Base-by-base conservation (phyloP, 164 flowering plant genomes). In the Berberis thunbergii region DNA sequence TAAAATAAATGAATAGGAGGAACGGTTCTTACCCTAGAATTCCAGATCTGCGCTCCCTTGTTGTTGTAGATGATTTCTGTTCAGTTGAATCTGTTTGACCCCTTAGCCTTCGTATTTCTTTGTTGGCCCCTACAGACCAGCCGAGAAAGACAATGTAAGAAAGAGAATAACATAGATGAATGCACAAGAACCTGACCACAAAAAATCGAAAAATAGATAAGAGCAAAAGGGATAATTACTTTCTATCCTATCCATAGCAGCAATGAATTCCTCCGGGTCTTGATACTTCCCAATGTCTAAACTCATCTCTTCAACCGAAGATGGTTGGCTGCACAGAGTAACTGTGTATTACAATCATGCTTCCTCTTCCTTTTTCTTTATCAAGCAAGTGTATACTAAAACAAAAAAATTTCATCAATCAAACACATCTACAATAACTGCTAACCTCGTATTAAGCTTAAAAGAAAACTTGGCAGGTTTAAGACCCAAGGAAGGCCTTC, bases 191-290 rank as follows among this genome's bases (percentile, higher is more conserved):
- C 57, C 38, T 39, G 10, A 61, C 4, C 6, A n/a, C 26, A 8
- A 40, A 10, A n/a, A 39, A 43, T 39, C 6, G 39, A 62, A 58
- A 43, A 54, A n/a, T n/a, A 38, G 42, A 7, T 50, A 40, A 8
- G 8, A 10, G 62, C 45, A 45, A 13, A 11, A 50, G 56, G 49
- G 42, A 50, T 49, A 72, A 77, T 75, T 74, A 88, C 98, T 76
- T 64, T 87, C 86, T 58, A 64, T 70, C 71, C 59, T 81, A 70
- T 82, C 92, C 75, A 52, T 71, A 45, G 94, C 96, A 52, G 62
- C 59, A 69, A 86, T 89, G 62, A 75, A 84, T 13, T 83, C 86
- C 52, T 71, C 86, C 13, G 98, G 96, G 61, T 91, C 94, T 64
- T 75, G 59, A 57, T 83, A 65, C 49, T 79, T 68, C 59, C 69